These are phyloP conservation scores for Ensete ventricosum DNA, from an alignment of 176 grass and related monocot genomes.

Conservation along the genomic window DNA sequence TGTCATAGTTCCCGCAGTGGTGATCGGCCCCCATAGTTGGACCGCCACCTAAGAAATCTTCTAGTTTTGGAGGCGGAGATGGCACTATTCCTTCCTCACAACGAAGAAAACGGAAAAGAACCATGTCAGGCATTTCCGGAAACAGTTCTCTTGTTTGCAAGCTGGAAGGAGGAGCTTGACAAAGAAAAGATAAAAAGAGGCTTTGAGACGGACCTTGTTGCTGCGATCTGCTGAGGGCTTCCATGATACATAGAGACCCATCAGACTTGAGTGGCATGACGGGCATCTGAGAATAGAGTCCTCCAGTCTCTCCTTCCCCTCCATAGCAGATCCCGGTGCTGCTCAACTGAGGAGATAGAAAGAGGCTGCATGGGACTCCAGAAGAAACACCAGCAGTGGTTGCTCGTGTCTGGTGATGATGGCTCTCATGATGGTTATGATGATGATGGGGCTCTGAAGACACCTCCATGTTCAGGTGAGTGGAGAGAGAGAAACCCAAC, in stretches of 20 bases:
- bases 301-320: conserved; percentile 37
- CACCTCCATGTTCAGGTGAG: conserved; percentile 49
- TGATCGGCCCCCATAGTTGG: conserved; percentile 16
- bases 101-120: neutral
- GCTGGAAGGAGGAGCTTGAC: neutral
- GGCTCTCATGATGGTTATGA: neutral
- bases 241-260: conserved; percentile 7
- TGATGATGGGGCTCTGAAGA: conserved; percentile 22
- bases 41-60: conserved; percentile 91
- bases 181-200: neutral
- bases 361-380: conserved; percentile 40
- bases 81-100: conserved; percentile 54
- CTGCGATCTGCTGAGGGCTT: conserved; percentile 2
- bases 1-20: conserved; percentile 25
- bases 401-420: conserved; percentile 8
- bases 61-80: conserved; percentile 70
- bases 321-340: conserved; percentile 44
- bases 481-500: conserved; percentile 87
- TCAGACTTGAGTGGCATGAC: conserved; percentile 25
- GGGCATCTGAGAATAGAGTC: conserved; percentile 50
- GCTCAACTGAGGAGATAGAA: conserved; percentile 40
- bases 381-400: conserved; percentile 14
- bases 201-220: neutral
- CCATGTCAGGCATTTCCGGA: neutral
- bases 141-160: neutral